Evolutionary conservation across 176 grass and related monocot genomes (phyloP).

Genomic region (Zea mays): DNA sequence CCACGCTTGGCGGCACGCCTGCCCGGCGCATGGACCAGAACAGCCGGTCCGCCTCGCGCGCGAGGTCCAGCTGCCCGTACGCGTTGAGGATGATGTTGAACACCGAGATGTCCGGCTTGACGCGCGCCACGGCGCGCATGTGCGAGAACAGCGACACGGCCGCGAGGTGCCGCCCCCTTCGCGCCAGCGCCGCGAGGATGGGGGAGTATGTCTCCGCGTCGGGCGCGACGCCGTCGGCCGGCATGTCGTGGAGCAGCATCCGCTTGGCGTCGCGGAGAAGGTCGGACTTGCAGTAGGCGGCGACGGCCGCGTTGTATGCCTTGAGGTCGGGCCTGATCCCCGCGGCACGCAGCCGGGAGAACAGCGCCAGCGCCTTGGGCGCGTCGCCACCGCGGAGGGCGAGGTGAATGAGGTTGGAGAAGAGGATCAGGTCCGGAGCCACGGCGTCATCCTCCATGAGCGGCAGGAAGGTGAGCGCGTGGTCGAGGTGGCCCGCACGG

Average conservation of each 20-base stretch:
- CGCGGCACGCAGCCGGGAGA: slow-evolving; percentile 63
- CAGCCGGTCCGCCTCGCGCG: slow-evolving; percentile 76
- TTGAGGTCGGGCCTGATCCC: slow-evolving; percentile 69
- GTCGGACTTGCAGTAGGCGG: slow-evolving; percentile 59
- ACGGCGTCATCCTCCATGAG: slow-evolving; percentile 76
- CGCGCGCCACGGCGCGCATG: slow-evolving; percentile 64
- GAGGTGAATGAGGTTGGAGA: slow-evolving; percentile 82
- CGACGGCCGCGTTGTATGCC: slow-evolving; percentile 80
- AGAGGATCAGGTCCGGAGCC: slow-evolving; percentile 66
- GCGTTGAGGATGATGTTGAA: slow-evolving; percentile 87
- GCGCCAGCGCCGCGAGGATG: slow-evolving; percentile 72
- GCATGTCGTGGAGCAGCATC: slow-evolving; percentile 75
- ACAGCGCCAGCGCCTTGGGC: slow-evolving; percentile 85
- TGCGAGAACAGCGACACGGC: slow-evolving; percentile 88
- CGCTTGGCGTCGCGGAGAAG: slow-evolving; percentile 66
- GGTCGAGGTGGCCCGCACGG: slow-evolving; percentile 64
- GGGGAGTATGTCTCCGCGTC: slow-evolving; percentile 81
- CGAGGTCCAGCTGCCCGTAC: slow-evolving; percentile 90
- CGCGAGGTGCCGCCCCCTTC: slow-evolving; percentile 60
- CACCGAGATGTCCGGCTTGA: slow-evolving; percentile 68
- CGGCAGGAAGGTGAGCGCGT: slow-evolving; percentile 76
- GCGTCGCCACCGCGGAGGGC: slow-evolving; percentile 60
- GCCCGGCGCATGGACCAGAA: slow-evolving; percentile 85
- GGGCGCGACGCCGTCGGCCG: slow-evolving; percentile 51
- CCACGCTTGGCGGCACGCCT: slow-evolving; percentile 66